Base-by-base conservation (phyloP, 2,329 filamentous ascomycete genomes). In the Allantophomopsis cytisporea region DNA sequence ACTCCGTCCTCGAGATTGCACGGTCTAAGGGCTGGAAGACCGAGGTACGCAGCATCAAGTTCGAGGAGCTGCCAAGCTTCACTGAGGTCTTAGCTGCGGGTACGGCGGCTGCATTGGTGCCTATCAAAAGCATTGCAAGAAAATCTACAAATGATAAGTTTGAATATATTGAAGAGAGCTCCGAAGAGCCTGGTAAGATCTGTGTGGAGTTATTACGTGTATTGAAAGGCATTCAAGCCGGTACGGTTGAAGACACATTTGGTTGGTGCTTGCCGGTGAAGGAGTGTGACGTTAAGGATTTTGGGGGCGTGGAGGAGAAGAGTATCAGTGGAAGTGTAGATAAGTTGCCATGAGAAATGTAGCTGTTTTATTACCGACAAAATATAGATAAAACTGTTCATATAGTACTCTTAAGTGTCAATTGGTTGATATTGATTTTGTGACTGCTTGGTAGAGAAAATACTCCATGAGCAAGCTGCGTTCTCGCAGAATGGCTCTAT, bases 41-140 rank as follows among this genome's bases (percentile, higher is more conserved):
- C 0, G 88, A 95, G 65, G 74, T 73, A 54, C 68, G 88, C 40
- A 58, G 76, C 47, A 80, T 86, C 59, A 73, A 69, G 60, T 78
- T 76, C 55, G 50, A 58, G 14, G 74, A 79, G 52, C 64, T 78
- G 14, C 59, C 65, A 10, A 48, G 54, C 13, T 86, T 87, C 56
- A 65, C 53, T 38, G 89, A 96, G 61, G 79, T 98, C 39, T 78
- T 95, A 61, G 91, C 89, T 4, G 88, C 87, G 2, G 89, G 89
- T 2, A 96, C 89, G 0, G 89, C 89, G 0, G 89, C 88, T 0
- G 84, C 85, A 1, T 68, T 98, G 39, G 88, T 96, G 3, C 89
- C 89, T 1, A 91, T 95, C 60, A 82, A 82, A 45, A 91, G 83
- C 49, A 94, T 96, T 57, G 91, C 84, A 2, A 76, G 87, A 52